A percentile compares a stretch with the other conserved stretches of the same genome.
Conservation (phyloP, 2,329 filamentous ascomycete species). For the Fusarium sp. region DNA sequence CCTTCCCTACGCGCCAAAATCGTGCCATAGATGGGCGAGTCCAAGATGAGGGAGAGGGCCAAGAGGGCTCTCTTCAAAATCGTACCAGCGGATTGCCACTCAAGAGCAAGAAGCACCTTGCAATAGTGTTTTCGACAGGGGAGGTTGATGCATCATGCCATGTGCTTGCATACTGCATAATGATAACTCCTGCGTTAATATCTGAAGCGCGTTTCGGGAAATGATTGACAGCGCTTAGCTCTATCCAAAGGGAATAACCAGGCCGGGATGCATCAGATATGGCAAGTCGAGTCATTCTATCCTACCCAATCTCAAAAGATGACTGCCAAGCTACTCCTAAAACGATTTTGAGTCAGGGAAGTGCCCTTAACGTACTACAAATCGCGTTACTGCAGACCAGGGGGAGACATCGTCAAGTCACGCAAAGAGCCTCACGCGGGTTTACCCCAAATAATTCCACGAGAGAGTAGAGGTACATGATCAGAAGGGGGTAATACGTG, state of each 20-base stretch:
- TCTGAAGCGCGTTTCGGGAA: conserved; percentile 1
- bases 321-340: not conserved
- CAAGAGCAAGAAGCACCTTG: no score
- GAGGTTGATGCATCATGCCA: no score
- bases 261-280: conserved; percentile 8
- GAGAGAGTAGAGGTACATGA: not conserved
- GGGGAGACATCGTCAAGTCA: not conserved
- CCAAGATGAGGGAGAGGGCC: conserved; percentile 1
- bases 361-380: not conserved
- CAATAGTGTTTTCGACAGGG: no score
- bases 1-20: not conserved
- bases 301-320: not conserved
- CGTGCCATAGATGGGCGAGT: not conserved
- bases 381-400: not conserved
- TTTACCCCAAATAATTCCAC: not conserved
- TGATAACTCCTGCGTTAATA: not conserved
- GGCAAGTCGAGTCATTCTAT: conserved; percentile 18
- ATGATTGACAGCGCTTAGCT: not conserved
- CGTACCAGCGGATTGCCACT: no score
- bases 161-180: conserved; percentile 3
- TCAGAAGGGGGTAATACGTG: not conserved
- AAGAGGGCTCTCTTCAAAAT: not conserved
- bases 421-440: not conserved
- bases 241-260: not conserved
- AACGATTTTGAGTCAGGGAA: not conserved